phyloP scores from a whole-genome alignment of 2,329 filamentous ascomycete genomes.

The Pseudohalonectria lignicola region DNA sequence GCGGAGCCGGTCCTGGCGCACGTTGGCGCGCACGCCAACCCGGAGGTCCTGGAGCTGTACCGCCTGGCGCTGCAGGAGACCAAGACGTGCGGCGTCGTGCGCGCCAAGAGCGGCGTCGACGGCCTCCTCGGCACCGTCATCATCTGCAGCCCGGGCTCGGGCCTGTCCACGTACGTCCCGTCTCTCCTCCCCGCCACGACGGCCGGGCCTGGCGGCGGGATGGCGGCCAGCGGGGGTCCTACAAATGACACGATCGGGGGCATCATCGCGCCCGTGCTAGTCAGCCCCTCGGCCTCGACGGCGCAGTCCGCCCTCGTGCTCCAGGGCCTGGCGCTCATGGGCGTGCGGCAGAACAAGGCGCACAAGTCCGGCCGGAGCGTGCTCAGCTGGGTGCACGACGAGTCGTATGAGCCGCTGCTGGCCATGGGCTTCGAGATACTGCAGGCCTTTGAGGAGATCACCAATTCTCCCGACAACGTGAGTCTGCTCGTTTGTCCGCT shows the following conservation, averaged over 20 bases:
- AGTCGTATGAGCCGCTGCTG: slow-evolving; percentile 60
- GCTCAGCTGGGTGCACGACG: slow-evolving; percentile 69
- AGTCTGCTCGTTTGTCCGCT: slow-evolving; percentile 12
- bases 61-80: slow-evolving; percentile 61
- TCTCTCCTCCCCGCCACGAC: slow-evolving; percentile 33
- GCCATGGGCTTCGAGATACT: slow-evolving; percentile 73
- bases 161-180: slow-evolving; percentile 59
- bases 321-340: slow-evolving; percentile 71
- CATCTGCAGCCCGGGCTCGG: slow-evolving; percentile 61
- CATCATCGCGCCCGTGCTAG: slow-evolving; percentile 69
- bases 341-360: slow-evolving; percentile 70
- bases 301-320: slow-evolving; percentile 58
- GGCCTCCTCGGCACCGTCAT: slow-evolving; percentile 69
- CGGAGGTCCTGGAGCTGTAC: slow-evolving; percentile 73
- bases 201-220: not conserved
- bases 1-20: slow-evolving; percentile 64
- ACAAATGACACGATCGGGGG: slow-evolving; percentile 51
- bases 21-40: slow-evolving; percentile 61
- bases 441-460: slow-evolving; percentile 75
- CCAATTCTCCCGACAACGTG: slow-evolving; percentile 46
- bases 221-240: not conserved
- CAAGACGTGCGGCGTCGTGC: slow-evolving; percentile 68
- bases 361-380: slow-evolving; percentile 64
- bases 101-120: slow-evolving; percentile 61
- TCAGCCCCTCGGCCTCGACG: slow-evolving; percentile 22